A percentile compares a stretch with the other conserved stretches of the same genome.
Conservation (phyloP, 2,329 filamentous ascomycete genomes). For the Rhytidhysteron rufulum region DNA sequence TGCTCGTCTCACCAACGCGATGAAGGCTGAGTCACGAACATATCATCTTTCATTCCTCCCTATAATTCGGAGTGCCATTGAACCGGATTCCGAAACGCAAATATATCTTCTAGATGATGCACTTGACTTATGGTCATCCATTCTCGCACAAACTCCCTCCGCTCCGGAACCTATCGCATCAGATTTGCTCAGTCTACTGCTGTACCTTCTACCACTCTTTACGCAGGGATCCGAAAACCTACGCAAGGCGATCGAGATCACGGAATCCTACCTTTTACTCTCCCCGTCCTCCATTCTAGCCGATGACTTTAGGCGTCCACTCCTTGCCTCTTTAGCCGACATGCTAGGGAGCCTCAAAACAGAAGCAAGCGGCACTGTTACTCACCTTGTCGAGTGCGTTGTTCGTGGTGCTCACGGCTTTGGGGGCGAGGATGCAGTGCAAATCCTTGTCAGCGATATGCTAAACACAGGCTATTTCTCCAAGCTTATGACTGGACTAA, state of each 20-base stretch:
- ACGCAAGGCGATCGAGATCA: slow-evolving; percentile 47
- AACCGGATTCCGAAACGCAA: slow-evolving; percentile 59
- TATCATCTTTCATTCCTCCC: slow-evolving; percentile 81
- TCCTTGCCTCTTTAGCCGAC: slow-evolving; percentile 39
- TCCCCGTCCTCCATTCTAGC: slow-evolving; percentile 45
- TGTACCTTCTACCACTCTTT: slow-evolving; percentile 46
- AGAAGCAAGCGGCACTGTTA: slow-evolving; percentile 46
- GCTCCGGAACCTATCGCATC: slow-evolving; percentile 39
- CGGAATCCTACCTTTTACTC: slow-evolving; percentile 47
- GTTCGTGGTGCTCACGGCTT: slow-evolving; percentile 50
- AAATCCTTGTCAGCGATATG: slow-evolving; percentile 50
- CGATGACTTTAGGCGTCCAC: slow-evolving; percentile 35
- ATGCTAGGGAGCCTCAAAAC: slow-evolving; percentile 45
- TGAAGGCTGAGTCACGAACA: slow-evolving; percentile 71
- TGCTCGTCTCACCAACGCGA: slow-evolving; percentile 76
- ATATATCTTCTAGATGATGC: slow-evolving; percentile 88
- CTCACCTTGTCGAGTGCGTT: slow-evolving; percentile 44
- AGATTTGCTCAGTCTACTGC: slow-evolving; percentile 41
- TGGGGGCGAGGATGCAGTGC: slow-evolving; percentile 49
- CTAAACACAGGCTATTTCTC: slow-evolving; percentile 58
- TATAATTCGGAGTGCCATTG: slow-evolving; percentile 74
- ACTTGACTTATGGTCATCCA: slow-evolving; percentile 79
- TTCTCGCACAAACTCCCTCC: slow-evolving; percentile 59
- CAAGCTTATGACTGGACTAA: slow-evolving; percentile 46
- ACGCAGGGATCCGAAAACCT: slow-evolving; percentile 47